Evolutionary conservation across 257 asterid genomes (phyloP).

Genomic region (Nicotiana otophora): DNA sequence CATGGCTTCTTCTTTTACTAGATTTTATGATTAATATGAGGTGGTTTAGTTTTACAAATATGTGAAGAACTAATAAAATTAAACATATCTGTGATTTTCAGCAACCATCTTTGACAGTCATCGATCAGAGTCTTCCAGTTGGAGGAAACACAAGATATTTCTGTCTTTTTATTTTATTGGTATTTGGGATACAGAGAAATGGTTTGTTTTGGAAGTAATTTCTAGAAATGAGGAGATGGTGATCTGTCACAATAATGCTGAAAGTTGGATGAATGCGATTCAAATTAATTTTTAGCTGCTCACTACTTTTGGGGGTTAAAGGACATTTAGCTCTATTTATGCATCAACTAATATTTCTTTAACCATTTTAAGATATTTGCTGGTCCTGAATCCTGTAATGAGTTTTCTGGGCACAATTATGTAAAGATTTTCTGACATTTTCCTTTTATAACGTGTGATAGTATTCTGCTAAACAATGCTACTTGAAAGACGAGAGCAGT

Average conservation of each 20-base stretch:
- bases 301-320: background rate
- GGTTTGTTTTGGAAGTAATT: background rate
- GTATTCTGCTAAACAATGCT: background rate
- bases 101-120: background rate
- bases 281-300: background rate
- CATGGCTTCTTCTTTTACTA: background rate
- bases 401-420: background rate
- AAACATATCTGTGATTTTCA: background rate
- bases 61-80: background rate
- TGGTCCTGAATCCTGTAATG: background rate
- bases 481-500: conserved; percentile 16
- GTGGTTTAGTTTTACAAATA: background rate
- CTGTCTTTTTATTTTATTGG: background rate
- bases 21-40: background rate
- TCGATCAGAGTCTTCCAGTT: background rate
- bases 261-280: background rate
- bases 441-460: background rate
- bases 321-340: background rate
- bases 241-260: background rate
- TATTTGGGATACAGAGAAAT: background rate
- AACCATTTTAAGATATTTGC: background rate
- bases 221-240: background rate
- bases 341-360: background rate
- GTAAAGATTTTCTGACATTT: background rate
- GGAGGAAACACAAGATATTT: background rate